Conservation (phyloP, 2,329 filamentous ascomycete genomes). For the Alternaria conjuncta region DNA sequence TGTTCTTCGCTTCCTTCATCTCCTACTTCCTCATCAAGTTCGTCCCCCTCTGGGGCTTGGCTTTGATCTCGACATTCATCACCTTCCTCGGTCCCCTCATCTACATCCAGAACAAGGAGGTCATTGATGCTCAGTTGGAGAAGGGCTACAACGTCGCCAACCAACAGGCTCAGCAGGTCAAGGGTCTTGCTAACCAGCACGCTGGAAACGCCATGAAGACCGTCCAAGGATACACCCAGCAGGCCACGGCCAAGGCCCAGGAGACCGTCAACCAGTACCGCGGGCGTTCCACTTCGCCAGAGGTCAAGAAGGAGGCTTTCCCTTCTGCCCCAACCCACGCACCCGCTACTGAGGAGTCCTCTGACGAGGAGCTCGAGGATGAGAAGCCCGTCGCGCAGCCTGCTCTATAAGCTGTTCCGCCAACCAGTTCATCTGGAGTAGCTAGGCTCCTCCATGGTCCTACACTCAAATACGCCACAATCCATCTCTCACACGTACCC, state of each 20-base stretch:
- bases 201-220: constrained; percentile 64
- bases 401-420: constrained; percentile 27
- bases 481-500: constrained; percentile 14
- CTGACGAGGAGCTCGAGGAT: constrained; percentile 12
- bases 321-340: constrained; percentile 24
- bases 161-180: constrained; percentile 65
- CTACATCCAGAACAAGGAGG: constrained; percentile 70
- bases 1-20: constrained; percentile 64
- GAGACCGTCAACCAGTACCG: constrained; percentile 53
- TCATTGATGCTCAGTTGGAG: constrained; percentile 66
- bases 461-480: background rate
- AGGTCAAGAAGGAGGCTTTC: constrained; percentile 30
- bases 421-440: background rate
- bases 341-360: constrained; percentile 11
- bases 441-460: background rate
- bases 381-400: constrained; percentile 32
- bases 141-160: constrained; percentile 61
- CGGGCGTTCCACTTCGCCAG: constrained; percentile 46
- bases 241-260: constrained; percentile 67
- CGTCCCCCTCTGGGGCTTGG: constrained; percentile 69
- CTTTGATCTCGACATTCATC: constrained; percentile 62
- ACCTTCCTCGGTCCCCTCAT: constrained; percentile 66
- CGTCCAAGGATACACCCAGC: constrained; percentile 64
- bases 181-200: constrained; percentile 65
- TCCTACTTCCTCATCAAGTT: constrained; percentile 71